These are phyloP conservation scores for Trichophyton verrucosum DNA, from an alignment of 2,329 filamentous ascomycete genomes.

Conservation along the genomic window DNA sequence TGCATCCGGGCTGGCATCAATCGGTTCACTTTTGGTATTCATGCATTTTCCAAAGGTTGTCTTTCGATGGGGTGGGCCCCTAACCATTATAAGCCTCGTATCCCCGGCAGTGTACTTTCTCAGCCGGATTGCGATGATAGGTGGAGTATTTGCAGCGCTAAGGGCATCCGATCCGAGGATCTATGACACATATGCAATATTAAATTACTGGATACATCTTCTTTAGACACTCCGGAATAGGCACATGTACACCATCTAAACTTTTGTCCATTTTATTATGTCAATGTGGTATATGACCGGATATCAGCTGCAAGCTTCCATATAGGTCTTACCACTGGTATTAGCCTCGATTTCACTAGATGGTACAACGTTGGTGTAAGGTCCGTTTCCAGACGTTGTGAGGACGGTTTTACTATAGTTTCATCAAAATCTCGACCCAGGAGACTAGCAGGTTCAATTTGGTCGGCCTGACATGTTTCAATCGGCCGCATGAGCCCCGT, in stretches of 20 bases:
- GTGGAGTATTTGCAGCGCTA: too few relatives aligned
- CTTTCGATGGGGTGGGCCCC: too few relatives aligned
- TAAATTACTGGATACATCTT: too few relatives aligned
- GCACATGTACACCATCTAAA: not conserved
- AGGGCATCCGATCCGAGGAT: too few relatives aligned
- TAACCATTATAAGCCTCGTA: too few relatives aligned
- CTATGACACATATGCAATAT: too few relatives aligned
- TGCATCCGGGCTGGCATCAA: too few relatives aligned
- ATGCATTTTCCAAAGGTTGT: too few relatives aligned
- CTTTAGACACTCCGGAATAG: not conserved
- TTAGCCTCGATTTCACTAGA: not conserved
- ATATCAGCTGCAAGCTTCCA: not conserved
- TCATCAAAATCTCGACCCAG: not conserved
- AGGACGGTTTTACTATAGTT: not conserved
- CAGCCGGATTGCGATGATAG: too few relatives aligned
- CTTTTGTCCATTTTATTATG: not conserved
- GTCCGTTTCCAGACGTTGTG: not conserved
- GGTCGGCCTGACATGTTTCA: not conserved
- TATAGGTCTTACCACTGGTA: not conserved
- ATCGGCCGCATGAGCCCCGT: too few relatives aligned
- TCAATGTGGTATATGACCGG: not conserved
- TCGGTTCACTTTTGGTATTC: too few relatives aligned
- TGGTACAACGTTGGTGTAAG: not conserved
- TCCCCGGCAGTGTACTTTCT: too few relatives aligned
- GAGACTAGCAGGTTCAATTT: not conserved